Evolutionary conservation across 768 basidiomycete species (phyloP), one percentile per base, ranked within the genome.

Genomic region (Hygrocybe coccinea): DNA sequence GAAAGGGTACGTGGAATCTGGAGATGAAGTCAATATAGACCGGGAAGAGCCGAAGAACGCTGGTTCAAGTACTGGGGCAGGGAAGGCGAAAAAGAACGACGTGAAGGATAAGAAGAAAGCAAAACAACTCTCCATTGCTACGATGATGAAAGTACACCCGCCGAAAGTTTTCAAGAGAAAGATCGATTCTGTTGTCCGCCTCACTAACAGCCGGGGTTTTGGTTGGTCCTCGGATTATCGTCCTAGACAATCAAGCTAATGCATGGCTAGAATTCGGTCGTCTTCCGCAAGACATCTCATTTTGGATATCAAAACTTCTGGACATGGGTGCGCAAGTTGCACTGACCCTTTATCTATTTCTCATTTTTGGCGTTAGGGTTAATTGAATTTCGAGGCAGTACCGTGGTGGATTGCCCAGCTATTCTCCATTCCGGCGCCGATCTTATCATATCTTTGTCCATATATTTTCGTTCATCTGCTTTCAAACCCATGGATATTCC

Each of bases 371-470:
- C 36, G 37, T 21, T 55, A 87, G 89, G 75, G 24, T 75, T 89
- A 51, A 74, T 89, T 34, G 81, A 86, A 57, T 83, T 91, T 61
- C 79, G 78, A 15, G 59, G 59, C 41, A 81, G 81, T 41, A 83
- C 83, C 17, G 85, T 93, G 75, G 79, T 89, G 14, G 91, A 93
- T 61, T 91, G 89, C 62, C 89, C 89, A 0, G 70, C 78, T 36
- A 76, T 72, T 51, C 77, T 95, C 3, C 76, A 83, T 12, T 85
- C 88, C 6, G 94, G 92, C 3, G 80, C 81, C 17, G 84, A 85
- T 56, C 78, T 97, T 60, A 83, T 93, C 49, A 77, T 95, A 19
- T 86, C 89, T 4, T 73, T 94, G 17, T 82, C 80, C 50, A 79
- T 89, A 11, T 91, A 85, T 67, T 74, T 95, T 34, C 79, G 81